Base-by-base conservation (phyloP, 441 rosid species). In the Corymbia calophylla region DNA sequence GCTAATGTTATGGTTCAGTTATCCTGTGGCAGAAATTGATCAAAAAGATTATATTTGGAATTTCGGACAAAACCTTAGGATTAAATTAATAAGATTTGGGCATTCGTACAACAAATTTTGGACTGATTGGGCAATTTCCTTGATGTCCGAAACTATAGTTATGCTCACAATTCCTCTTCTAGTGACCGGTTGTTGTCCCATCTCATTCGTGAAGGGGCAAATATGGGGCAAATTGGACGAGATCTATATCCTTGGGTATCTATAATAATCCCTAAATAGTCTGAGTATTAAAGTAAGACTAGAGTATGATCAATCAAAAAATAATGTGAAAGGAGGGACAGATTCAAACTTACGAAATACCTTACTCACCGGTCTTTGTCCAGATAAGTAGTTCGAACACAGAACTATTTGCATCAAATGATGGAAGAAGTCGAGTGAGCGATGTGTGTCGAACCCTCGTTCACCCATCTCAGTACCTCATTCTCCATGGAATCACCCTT, bases 51-150 rank as follows among this genome's bases (percentile, higher is more conserved):
- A 66, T 8, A 31, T 8, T 16, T 31, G 17, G 10, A 66, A 66
- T 31, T 66, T 16, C 0, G 1, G 18, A 4, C 12, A 31, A n/a
- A 8, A n/a, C 9, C 1, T n/a, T 66, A 31, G 0, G 21, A n/a
- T 31, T 31, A n/a, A 66, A 66, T 66, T 31, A 5, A 7, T 0
- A 4, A 66, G 16, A 66, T 66, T 8, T 8, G 31, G 1, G 1
- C 23, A 66, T 31, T 0, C 6, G 2, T 66, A 31, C 5, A 4
- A 16, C 15, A n/a, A 8, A 0, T n/a, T n/a, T 66, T 7, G 32
- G 32, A n/a, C 5, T 0, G 3, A 66, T 66, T 31, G 18, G 11
- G 16, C 6, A n/a, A 31, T 31, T 31, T 31, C 39, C 11, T 9
- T 31, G 8, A 66, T 16, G 39, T 66, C 13, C 10, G 17, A 64